Evolutionary conservation across 176 grass and related monocot genomes (phyloP).

Genomic region (Saccharum spontaneum): DNA sequence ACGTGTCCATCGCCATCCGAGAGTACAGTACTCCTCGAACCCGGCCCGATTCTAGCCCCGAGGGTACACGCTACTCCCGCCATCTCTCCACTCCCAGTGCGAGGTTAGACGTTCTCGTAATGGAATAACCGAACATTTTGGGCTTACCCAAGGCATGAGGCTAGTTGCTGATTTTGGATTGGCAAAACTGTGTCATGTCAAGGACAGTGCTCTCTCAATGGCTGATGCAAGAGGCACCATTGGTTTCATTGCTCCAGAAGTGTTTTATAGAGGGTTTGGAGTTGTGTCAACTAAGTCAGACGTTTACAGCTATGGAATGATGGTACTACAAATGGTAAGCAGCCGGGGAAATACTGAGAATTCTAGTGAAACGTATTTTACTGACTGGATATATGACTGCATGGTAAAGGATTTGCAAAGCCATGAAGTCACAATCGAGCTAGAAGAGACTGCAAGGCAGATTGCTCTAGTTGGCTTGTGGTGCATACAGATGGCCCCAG

Average conservation of each 20-base stretch:
- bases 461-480: slow-evolving; percentile 49
- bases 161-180: slow-evolving; percentile 70
- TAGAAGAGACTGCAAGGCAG: slow-evolving; percentile 31
- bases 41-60: no score
- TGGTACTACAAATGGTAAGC: slow-evolving; percentile 49
- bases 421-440: slow-evolving; percentile 4
- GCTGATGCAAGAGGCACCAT: slow-evolving; percentile 58
- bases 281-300: slow-evolving; percentile 56
- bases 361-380: slow-evolving; percentile 38
- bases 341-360: not conserved
- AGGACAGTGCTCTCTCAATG: slow-evolving; percentile 53
- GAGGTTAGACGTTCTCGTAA: no score
- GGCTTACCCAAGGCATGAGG: no score
- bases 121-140: no score
- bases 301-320: slow-evolving; percentile 29
- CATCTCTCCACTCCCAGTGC: no score
- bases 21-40: no score
- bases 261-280: slow-evolving; percentile 56
- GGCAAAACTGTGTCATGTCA: slow-evolving; percentile 49
- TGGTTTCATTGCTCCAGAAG: slow-evolving; percentile 71
- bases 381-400: slow-evolving; percentile 58
- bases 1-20: no score
- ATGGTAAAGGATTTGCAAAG: slow-evolving; percentile 27
- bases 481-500: slow-evolving; percentile 43
- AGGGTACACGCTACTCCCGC: no score